These are phyloP conservation scores for Marchantia polymorpha DNA, from an alignment of 225 moss, liverwort and hornwort species.

Conservation along the genomic window DNA sequence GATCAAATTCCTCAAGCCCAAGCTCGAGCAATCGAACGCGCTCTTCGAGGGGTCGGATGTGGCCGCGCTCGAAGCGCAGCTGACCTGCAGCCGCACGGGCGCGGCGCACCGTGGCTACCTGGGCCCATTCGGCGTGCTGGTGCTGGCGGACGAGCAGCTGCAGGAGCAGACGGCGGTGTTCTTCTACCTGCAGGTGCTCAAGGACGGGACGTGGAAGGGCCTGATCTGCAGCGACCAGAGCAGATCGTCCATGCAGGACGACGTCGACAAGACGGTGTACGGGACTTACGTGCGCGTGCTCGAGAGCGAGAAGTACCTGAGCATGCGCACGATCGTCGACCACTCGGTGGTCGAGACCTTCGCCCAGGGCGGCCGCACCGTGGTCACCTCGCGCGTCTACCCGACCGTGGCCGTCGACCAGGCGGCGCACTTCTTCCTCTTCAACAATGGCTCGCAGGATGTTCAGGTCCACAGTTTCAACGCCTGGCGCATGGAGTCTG, in stretches of 20 bases:
- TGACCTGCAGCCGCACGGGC: conserved; percentile 44
- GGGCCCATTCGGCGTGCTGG: conserved; percentile 75
- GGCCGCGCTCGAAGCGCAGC: conserved; percentile 34
- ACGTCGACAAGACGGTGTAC: conserved; percentile 53
- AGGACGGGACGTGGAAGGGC: conserved; percentile 32
- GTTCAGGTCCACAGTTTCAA: conserved; percentile 46
- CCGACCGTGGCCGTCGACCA: conserved; percentile 49
- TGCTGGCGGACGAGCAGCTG: conserved; percentile 52
- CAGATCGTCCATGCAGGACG: conserved; percentile 54
- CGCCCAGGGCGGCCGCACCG: conserved; percentile 62
- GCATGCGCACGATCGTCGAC: conserved; percentile 59
- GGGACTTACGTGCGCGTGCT: conserved; percentile 48
- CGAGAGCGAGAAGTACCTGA: conserved; percentile 52
- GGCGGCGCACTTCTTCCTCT: conserved; percentile 49
- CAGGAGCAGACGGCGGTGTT: conserved; percentile 64
- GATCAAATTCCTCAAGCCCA: conserved; percentile 34
- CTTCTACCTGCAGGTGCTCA: conserved; percentile 42
- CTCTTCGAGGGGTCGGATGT: conserved; percentile 32
- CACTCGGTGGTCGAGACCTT: conserved; percentile 78
- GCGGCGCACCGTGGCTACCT: conserved; percentile 36
- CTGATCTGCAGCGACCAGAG: conserved; percentile 66
- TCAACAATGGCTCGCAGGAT: conserved; percentile 58
- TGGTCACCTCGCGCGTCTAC: conserved; percentile 78
- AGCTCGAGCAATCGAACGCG: neutral
- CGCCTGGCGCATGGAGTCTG: conserved; percentile 53